Base-by-base conservation (phyloP, 192 early-diverging fungal genomes). In the Coemansia sp. region DNA sequence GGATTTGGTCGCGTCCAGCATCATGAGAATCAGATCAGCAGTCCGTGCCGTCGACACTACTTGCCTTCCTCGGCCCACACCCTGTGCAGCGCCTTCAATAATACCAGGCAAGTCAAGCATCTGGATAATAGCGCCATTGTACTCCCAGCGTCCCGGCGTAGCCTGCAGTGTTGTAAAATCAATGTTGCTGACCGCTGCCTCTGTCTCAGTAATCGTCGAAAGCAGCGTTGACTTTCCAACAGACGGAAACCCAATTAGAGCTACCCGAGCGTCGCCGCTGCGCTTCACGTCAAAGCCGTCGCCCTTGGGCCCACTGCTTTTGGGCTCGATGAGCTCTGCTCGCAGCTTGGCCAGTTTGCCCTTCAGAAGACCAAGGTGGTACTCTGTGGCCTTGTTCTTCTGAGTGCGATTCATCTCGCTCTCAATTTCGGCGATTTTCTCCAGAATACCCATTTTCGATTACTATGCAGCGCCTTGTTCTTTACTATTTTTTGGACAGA, bases 381-480 rank as follows among this genome's bases (percentile, higher is more conserved):
- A 94, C 78, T 98, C 96, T 63, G 97, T 94, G 27, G 92, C 92
- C 85, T 99, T 99, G 88, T 99, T 99, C 86, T 98, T 98, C 81
- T 99, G 96, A 37, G 96, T 98, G 67, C 93, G 88, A 54, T 73
- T 84, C 74, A 97, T 94, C 85, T 95, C 93, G 60, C 71, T 84
- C 79, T 94, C 92, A 69, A 95, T 94, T 72, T 93, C 93, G 24
- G 85, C 82, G 69, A 95, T 95, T 82, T 92, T 93, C 78, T 95
- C 93, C 19, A 92, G 65, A 60, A 92, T 91, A 64, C 92, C 92
- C 92, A 92, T 91, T 45, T 35, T 67, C 15, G 41, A n/a, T 45
- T 45, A 45, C 15, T 12, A 12, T 45, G 41, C 41, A 45, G 11
- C 41, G 41, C 32, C 8, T 35, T 35, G 32, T 35, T 35, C 32